Percentiles rank a stretch among this genome's conserved stretches.
Conservation (phyloP, 208 protist species). For the Crithidia bombi region DNA sequence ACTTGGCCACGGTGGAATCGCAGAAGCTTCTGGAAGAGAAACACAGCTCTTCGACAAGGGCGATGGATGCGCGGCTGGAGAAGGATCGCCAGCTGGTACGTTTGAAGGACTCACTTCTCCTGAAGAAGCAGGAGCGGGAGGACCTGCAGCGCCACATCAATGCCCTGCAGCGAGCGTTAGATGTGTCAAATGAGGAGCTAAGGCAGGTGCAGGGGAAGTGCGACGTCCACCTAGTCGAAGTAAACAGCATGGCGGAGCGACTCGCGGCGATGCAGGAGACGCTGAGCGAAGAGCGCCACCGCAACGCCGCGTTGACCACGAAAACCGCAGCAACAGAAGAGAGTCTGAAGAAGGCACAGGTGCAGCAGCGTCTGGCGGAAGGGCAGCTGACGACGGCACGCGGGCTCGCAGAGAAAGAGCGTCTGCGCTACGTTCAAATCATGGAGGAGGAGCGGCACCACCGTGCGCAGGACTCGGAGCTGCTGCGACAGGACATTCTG, state of each 20-base stretch:
- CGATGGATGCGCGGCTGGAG: slow-evolving; percentile 46
- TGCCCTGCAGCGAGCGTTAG: slow-evolving; percentile 66
- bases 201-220: slow-evolving; percentile 51
- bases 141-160: slow-evolving; percentile 72
- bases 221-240: slow-evolving; percentile 58
- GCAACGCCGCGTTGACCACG: slow-evolving; percentile 45
- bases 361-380: slow-evolving; percentile 39
- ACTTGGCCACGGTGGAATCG: slow-evolving; percentile 54
- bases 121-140: slow-evolving; percentile 72
- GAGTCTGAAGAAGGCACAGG: slow-evolving; percentile 38
- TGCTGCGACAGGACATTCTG: slow-evolving; percentile 73
- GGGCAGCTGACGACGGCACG: slow-evolving; percentile 51
- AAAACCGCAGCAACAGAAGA: slow-evolving; percentile 44
- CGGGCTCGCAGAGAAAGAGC: slow-evolving; percentile 57
- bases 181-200: slow-evolving; percentile 63
- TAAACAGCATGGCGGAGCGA: slow-evolving; percentile 37
- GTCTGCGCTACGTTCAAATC: slow-evolving; percentile 54
- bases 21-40: slow-evolving; percentile 74
- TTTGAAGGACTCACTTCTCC: slow-evolving; percentile 56
- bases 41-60: slow-evolving; percentile 37
- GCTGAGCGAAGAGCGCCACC: slow-evolving; percentile 52
- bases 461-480: slow-evolving; percentile 50
- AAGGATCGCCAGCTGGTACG: slow-evolving; percentile 39
- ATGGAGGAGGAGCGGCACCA: slow-evolving; percentile 78
- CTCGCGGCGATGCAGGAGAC: slow-evolving; percentile 44